A percentile compares a stretch with the other conserved stretches of the same genome.
Evolutionary conservation across 371 early-diverging fungal genomes (phyloP).

Genomic region (Choanephora cucurbitarum): DNA sequence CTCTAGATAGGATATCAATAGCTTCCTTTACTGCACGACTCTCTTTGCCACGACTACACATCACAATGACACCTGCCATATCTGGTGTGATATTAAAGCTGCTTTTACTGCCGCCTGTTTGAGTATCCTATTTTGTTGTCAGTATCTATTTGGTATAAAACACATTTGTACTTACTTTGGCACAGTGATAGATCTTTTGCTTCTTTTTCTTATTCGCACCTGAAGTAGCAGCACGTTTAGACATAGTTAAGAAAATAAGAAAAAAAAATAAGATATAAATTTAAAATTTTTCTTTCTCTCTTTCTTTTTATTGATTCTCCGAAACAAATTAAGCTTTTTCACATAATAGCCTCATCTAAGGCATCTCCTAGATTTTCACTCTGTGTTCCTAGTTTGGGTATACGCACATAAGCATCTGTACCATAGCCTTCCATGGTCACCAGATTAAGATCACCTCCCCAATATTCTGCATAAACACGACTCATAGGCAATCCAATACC

Average conservation of each 20-base stretch:
- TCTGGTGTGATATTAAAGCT: conserved; percentile 38
- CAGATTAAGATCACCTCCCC: conserved; percentile 69
- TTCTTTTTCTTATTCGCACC: conserved; percentile 43
- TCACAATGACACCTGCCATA: conserved; percentile 67
- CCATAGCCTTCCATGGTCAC: conserved; percentile 78
- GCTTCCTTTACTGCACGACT: conserved; percentile 58
- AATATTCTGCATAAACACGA: conserved; percentile 81
- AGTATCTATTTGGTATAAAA: not conserved
- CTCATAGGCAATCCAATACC: conserved; percentile 87
- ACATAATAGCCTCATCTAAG: conserved; percentile 26
- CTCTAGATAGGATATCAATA: conserved; percentile 59
- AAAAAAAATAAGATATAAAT: too few relatives aligned
- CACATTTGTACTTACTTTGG: conserved; percentile 16
- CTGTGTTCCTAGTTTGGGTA: conserved; percentile 64
- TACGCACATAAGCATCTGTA: conserved; percentile 80
- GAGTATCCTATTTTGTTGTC: conserved; percentile 23
- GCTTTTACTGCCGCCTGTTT: conserved; percentile 10
- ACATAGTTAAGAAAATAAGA: conserved; percentile 13
- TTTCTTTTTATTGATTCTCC: too few relatives aligned
- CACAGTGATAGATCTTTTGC: conserved; percentile 30
- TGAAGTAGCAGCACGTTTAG: conserved; percentile 19
- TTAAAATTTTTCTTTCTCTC: too few relatives aligned
- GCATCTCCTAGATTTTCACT: conserved; percentile 51
- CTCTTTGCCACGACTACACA: conserved; percentile 64
- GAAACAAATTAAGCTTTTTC: not conserved